A percentile compares a stretch with the other conserved stretches of the same genome.
These are phyloP conservation scores for Zelonia costaricensis DNA, from an alignment of 208 protist genomes.

Conservation along the genomic window DNA sequence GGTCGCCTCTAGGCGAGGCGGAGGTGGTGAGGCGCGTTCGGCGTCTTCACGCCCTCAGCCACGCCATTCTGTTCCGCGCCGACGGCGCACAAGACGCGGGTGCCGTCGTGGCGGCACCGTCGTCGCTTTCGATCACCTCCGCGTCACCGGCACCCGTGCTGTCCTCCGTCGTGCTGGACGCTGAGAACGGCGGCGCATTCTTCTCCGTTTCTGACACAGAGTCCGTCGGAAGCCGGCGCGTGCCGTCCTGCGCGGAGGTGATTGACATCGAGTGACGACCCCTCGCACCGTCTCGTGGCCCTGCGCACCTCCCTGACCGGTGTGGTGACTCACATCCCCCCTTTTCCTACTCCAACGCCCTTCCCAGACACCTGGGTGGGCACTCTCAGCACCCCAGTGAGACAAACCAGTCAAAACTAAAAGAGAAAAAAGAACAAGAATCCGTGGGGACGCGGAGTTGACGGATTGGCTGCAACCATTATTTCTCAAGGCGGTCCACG, in stretches of 20 bases:
- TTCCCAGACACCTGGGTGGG: no score
- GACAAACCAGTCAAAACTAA: no score
- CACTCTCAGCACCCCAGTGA: no score
- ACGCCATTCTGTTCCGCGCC: background rate
- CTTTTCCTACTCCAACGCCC: no score
- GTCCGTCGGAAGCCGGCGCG: conserved; percentile 7
- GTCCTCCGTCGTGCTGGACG: background rate
- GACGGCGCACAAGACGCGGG: background rate
- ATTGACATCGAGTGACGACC: conserved; percentile 23
- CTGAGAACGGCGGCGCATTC: background rate
- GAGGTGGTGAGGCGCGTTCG: conserved; percentile 2
- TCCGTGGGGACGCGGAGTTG: no score
- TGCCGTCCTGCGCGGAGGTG: conserved; percentile 16
- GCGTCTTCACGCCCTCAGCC: conserved; percentile 18
- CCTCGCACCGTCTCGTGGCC: background rate
- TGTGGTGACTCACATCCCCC: no score
- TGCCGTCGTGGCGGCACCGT: background rate
- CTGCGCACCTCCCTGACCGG: background rate
- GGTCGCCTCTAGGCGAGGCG: background rate
- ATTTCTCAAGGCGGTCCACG: no score
- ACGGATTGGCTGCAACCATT: no score
- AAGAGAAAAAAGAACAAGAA: no score
- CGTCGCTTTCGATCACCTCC: background rate
- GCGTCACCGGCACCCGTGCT: background rate
- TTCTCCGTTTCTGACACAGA: conserved; percentile 22